Conservation (phyloP, 495 filamentous ascomycete genomes). For the Penicillium coprophilum region DNA sequence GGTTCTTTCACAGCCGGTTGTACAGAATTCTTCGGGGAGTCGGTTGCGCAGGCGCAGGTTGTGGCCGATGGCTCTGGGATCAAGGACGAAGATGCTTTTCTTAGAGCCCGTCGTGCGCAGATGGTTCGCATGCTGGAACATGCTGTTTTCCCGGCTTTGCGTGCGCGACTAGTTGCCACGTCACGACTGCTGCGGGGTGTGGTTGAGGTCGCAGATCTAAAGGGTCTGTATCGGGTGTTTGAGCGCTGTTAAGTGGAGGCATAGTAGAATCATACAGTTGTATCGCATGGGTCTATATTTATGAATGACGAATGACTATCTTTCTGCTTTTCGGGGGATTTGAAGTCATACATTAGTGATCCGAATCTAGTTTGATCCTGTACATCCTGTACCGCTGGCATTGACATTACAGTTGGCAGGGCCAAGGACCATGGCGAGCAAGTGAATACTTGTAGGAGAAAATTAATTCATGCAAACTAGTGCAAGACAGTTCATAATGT, state of each 20-base stretch:
- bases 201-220: slow-evolving; percentile 89
- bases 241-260: slow-evolving; percentile 70
- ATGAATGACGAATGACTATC: slow-evolving; percentile 4
- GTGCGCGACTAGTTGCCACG: slow-evolving; percentile 80
- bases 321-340: not conserved
- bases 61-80: slow-evolving; percentile 16
- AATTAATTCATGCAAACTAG: no score
- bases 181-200: slow-evolving; percentile 73
- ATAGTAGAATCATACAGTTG: not conserved
- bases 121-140: slow-evolving; percentile 74
- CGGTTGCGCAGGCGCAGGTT: slow-evolving; percentile 1
- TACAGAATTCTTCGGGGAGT: slow-evolving; percentile 2
- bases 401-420: no score
- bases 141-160: slow-evolving; percentile 84
- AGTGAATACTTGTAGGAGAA: no score
- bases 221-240: slow-evolving; percentile 95
- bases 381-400: not conserved
- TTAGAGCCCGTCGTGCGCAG: slow-evolving; percentile 61
- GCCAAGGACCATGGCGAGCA: no score
- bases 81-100: slow-evolving; percentile 45
- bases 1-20: slow-evolving; percentile 38
- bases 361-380: not conserved
- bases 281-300: not conserved
- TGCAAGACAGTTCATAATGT: no score
- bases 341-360: not conserved